Evolutionary conservation across 225 moss, liverwort and hornwort genomes (phyloP), one percentile per base, ranked within the genome.

Genomic region (Asterella californica): DNA sequence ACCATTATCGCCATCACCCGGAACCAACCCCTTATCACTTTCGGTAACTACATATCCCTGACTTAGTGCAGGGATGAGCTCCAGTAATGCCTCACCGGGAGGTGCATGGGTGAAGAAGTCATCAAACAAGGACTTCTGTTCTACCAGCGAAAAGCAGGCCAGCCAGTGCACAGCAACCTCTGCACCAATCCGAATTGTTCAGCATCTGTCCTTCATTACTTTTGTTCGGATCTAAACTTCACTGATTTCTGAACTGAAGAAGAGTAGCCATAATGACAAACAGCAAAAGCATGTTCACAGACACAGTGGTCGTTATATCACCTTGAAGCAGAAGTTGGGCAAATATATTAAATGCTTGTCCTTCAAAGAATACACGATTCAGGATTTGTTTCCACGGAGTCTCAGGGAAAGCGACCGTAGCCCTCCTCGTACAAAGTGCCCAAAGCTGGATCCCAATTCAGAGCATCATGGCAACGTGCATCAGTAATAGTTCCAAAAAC

Each of bases 111-210:
- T 84, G 61, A 97, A 97, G 80, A 97, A 93, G 74, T 90, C 91
- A 72, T 94, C 92, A 67, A 97, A 92, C 66, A 94, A 87, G 78
- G 82, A 86, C 47, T 83, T 88, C 81, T 74, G 81, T 63, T 53
- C 87, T 46, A 25, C 80, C 27, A 87, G 86, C 72, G 94, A 82
- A 83, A 94, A 94, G 86, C 91, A 92, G 61, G 90, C 88, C n/a
- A 96, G 89, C 96, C 96, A 96, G 86, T 92, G 92, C 36, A 89
- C 86, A 81, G 94, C 88, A 70, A 96, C 89, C 82, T 90, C 96
- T 96, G 82, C 84, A 89, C 68, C 42, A 78, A 84, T 38, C 1
- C 47, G 27, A 77, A 48, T n/a, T 9, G 37, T 42, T 70, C 53
- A 73, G 67, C 9, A 27, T 22, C 38, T 62, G 61, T 27, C 12